phyloP scores from a whole-genome alignment of 1,284 basidiomycete species.

The Apiotrichum laibachii region DNA sequence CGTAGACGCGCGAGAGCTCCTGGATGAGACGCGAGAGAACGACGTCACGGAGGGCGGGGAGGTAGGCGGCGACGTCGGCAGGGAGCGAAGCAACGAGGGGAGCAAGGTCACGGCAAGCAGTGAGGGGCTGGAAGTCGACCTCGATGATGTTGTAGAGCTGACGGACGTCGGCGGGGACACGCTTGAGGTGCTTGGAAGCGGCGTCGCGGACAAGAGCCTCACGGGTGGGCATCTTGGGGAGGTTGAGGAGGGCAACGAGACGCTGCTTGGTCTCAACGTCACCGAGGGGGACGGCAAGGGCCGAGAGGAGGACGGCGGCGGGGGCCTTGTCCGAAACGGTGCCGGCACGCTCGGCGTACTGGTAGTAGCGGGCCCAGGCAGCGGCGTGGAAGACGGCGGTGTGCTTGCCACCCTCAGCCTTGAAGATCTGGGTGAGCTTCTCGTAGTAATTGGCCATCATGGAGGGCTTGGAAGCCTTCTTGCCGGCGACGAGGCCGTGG shows the following conservation, averaged over 20 bases:
- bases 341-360: constrained; percentile 55
- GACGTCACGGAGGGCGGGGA: constrained; percentile 86
- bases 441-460: constrained; percentile 99
- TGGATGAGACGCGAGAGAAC: constrained; percentile 90
- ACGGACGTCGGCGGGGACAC: constrained; percentile 72
- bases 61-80: constrained; percentile 68
- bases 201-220: constrained; percentile 81
- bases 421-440: constrained; percentile 93
- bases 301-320: constrained; percentile 87
- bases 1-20: constrained; percentile 92
- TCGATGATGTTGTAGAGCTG: constrained; percentile 87
- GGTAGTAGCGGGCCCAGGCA: constrained; percentile 83
- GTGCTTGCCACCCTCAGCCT: constrained; percentile 56
- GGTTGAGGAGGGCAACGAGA: constrained; percentile 81
- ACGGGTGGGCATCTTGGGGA: constrained; percentile 81
- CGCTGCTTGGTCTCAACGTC: constrained; percentile 69
- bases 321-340: constrained; percentile 80
- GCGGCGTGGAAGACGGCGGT: constrained; percentile 97
- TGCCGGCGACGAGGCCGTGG: constrained; percentile 79
- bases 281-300: constrained; percentile 88
- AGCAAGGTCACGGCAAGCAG: constrained; percentile 76
- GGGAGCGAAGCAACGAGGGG: constrained; percentile 73
- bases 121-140: constrained; percentile 91
- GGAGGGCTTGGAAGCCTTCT: constrained; percentile 82
- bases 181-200: constrained; percentile 79